Base-by-base conservation (phyloP, 352 stramenopile genomes). In the Globisporangium barbulae region DNA sequence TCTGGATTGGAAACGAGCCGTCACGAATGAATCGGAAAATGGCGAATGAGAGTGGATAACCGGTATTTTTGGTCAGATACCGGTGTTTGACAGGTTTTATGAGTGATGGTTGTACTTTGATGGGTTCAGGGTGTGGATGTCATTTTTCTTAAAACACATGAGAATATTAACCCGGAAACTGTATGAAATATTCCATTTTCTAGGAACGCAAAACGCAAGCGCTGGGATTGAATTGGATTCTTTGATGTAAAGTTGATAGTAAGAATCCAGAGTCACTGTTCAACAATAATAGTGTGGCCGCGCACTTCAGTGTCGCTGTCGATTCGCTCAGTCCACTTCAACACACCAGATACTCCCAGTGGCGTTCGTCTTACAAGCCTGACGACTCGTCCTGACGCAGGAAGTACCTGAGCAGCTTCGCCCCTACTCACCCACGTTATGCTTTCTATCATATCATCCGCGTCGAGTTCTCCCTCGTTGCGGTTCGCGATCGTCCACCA, bases 1-100 rank as follows among this genome's bases (percentile, higher is more conserved):
- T 25, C n/a, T 55, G 49, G 49, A 55, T 55, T 41, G 49, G 25
- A 33, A 55, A 55, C 49, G 49, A 55, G 49, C 49, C 28, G 49
- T 25, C 49, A 55, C 49, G 28, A 55, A 42, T 39, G 49, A 41
- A 41, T 17, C 15, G 49, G 22, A 55, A 55, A 52, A 4, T n/a
- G 19, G 15, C 6, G 35, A 5, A 37, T 3, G 1, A 37, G 31
- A 37, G 2, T 28, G 31, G 8, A 37, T 37, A 37, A 42, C 35
- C 35, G 35, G 35, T 42, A 13, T 42, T 42, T 15, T 15, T 8
- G 35, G 35, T 42, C 2, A 3, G 17, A 9, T 42, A 42, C 35
- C 10, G 35, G 35, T 42, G 2, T 17, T 9, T 10, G 31, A 7
- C 5, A 9, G 5, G 8, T 37, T 37, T 41, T 4, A 41, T 12